Evolutionary conservation across 2,329 filamentous ascomycete species (phyloP), one percentile per base, ranked within the genome.

Genomic region (Diaporthe sp.): DNA sequence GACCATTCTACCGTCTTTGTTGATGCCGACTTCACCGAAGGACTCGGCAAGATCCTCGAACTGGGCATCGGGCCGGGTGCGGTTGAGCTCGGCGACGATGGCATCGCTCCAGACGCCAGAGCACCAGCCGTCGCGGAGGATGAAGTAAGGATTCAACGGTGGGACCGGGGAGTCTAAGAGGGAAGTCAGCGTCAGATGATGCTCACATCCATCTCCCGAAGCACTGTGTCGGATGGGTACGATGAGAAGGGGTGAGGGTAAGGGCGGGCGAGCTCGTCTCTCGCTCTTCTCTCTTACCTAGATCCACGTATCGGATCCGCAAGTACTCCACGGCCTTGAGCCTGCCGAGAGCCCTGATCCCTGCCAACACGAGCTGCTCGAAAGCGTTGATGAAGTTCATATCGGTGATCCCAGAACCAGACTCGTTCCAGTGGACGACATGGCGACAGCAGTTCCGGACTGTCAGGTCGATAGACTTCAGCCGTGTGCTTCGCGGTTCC

Each of bases 401-500:
- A 78, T 94, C 92, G 27, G 91, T 92, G 75, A 94, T 93, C 0
- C 92, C 92, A 2, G 92, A 92, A 3, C 91, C 92, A 0, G 89
- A 88, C 77, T 94, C 92, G 76, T 91, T 88, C 85, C 86, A 92
- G 76, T 84, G 84, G 61, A 83, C 81, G 74, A 86, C 81, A 56
- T 87, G 84, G 4, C 92, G 89, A 78, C 93, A 95, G 80, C 92
- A 93, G 75, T 94, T 94, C 83, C 94, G 94, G 72, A 95, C 91
- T 0, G 92, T 92, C 58, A 95, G 82, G 78, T 95, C 93, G 30
- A 95, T 86, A 2, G 91, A 92, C 81, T 90, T 91, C 58, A 95
- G 87, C 22, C 84, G 84, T 10, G 87, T 86, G 22, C 85, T 83
- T 56, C 87, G 82, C 53, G 87, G 82, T 75, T 89, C 86, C 42